Conservation (phyloP, 2,329 filamentous ascomycete species). For the Colletotrichum viniferum region DNA sequence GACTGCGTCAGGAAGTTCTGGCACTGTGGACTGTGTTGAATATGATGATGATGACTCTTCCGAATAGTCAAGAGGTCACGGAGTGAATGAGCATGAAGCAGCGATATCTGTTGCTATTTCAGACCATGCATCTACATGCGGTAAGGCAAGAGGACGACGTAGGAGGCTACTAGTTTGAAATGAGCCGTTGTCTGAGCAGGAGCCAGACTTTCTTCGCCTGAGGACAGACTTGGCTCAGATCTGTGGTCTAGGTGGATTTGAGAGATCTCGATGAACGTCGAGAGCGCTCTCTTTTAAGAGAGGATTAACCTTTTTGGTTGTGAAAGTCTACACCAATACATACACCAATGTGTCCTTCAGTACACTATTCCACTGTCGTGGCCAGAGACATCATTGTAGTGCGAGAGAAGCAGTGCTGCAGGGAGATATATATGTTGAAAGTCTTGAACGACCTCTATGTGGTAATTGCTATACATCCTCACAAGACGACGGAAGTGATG, state of each 20-base stretch:
- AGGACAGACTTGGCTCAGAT: not conserved
- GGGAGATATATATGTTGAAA: not conserved
- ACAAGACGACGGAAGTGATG: not conserved
- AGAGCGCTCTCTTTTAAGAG: not conserved
- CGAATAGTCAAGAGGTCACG: not conserved
- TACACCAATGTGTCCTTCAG: too few relatives aligned
- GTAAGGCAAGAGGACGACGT: accelerated
- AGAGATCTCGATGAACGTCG: not conserved
- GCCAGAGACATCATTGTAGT: not conserved
- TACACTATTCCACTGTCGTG: too few relatives aligned
- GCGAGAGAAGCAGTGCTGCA: not conserved
- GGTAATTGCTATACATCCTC: not conserved
- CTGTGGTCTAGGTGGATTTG: not conserved
- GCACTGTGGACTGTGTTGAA: not conserved
- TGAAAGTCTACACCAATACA: not conserved
- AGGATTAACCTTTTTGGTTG: too few relatives aligned
- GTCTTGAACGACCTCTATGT: accelerated
- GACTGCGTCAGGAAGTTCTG: not conserved
- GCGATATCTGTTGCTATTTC: too few relatives aligned
- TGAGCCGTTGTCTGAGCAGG: not conserved
- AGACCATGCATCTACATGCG: not conserved
- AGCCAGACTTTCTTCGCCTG: not conserved
- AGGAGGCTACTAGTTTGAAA: not conserved
- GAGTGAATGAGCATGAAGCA: too few relatives aligned
- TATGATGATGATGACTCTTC: not conserved